These are phyloP conservation scores for Calonectria ilicicola DNA, from an alignment of 2,329 filamentous ascomycete species.

Conservation along the genomic window DNA sequence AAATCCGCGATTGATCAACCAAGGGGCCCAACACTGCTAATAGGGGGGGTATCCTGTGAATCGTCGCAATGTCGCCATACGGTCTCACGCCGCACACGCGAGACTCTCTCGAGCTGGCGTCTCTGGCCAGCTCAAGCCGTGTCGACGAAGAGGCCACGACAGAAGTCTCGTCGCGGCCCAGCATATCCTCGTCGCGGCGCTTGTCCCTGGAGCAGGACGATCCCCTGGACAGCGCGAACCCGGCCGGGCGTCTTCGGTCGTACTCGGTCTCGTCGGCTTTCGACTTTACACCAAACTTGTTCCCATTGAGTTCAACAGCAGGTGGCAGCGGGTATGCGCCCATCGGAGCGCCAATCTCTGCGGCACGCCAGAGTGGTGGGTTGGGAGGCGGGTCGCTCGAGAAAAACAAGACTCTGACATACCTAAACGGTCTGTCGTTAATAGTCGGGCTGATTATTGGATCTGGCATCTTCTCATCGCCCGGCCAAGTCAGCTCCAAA, in stretches of 20 bases:
- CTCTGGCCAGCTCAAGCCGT: constrained; percentile 84
- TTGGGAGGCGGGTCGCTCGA: constrained; percentile 85
- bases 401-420: constrained; percentile 95
- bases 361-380: constrained; percentile 59
- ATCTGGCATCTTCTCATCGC: constrained; percentile 95
- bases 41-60: constrained; percentile 35
- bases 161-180: constrained; percentile 82
- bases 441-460: constrained; percentile 96
- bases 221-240: constrained; percentile 72
- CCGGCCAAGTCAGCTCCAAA: constrained; percentile 91
- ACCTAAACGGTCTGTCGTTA: constrained; percentile 90
- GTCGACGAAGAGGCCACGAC: constrained; percentile 65
- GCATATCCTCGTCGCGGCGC: constrained; percentile 90
- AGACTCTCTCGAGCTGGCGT: constrained; percentile 97
- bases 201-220: constrained; percentile 88
- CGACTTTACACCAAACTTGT: constrained; percentile 93
- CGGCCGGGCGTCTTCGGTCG: constrained; percentile 68
- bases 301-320: constrained; percentile 87
- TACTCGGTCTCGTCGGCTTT: constrained; percentile 95
- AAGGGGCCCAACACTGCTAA: constrained; percentile 8
- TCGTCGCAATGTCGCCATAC: constrained; percentile 55
- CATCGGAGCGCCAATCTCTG: constrained; percentile 79
- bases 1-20: constrained; percentile 29
- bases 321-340: constrained; percentile 82
- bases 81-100: constrained; percentile 67